Evolutionary conservation across 257 asterid genomes (phyloP).

Genomic region (Rehmannia glutinosa): DNA sequence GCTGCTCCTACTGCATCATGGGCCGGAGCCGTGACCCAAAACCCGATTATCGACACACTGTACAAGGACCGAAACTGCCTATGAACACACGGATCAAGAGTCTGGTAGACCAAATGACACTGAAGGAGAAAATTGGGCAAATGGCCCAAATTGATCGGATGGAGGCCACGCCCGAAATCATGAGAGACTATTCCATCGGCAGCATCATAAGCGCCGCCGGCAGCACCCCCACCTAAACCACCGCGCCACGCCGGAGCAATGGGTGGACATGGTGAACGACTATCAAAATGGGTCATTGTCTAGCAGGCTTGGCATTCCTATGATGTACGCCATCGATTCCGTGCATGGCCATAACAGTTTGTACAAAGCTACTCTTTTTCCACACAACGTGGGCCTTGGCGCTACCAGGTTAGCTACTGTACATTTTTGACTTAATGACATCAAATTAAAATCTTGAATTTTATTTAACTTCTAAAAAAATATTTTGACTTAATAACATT

Average conservation of each 20-base stretch:
- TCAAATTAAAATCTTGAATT: not conserved
- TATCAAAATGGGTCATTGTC: too few relatives aligned
- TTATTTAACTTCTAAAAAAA: not conserved
- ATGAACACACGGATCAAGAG: not conserved
- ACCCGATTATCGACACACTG: not conserved
- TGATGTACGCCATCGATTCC: too few relatives aligned
- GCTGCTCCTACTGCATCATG: conserved; percentile 4
- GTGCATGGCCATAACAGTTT: not conserved
- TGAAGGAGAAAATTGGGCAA: too few relatives aligned
- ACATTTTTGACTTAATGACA: not conserved
- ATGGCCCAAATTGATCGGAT: too few relatives aligned
- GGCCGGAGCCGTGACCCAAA: not conserved
- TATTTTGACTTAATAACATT: too few relatives aligned
- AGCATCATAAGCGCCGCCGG: conserved; percentile 1
- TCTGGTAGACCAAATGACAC: too few relatives aligned
- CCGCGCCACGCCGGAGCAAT: conserved; percentile 3
- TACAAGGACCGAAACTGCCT: conserved; percentile 19
- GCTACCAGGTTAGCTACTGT: not conserved
- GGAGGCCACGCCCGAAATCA: too few relatives aligned
- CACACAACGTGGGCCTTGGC: conserved; percentile 15
- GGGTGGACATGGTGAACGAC: conserved; percentile 11
- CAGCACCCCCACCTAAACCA: not conserved
- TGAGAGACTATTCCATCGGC: too few relatives aligned
- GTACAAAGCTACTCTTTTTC: conserved; percentile 9
- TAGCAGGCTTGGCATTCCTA: too few relatives aligned